These are phyloP conservation scores for Dimargaris xerosporica DNA, from an alignment of 192 early-diverging fungal species.

Conservation along the genomic window DNA sequence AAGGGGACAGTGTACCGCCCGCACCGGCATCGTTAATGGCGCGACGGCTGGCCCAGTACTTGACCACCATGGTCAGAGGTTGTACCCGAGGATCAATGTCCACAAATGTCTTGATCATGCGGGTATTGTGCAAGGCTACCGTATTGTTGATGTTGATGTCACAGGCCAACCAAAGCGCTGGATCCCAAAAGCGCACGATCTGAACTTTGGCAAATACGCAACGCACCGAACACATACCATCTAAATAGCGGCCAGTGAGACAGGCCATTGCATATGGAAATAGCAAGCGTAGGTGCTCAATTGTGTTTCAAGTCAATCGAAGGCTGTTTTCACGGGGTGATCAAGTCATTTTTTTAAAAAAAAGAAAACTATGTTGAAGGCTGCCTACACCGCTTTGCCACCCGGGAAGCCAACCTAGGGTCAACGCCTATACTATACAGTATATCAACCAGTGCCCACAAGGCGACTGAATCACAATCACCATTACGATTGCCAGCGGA, in stretches of 20 bases:
- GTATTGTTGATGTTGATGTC: conserved; percentile 94
- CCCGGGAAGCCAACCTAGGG: background rate
- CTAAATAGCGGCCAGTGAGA: conserved; percentile 15
- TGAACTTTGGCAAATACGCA: conserved; percentile 85
- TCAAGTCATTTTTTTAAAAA: background rate
- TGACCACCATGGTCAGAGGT: conserved; percentile 83
- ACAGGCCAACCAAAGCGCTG: conserved; percentile 70
- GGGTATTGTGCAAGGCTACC: conserved; percentile 75
- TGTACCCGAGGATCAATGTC: conserved; percentile 73
- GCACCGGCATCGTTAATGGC: conserved; percentile 83
- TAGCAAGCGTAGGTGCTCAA: background rate
- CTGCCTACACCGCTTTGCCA: background rate
- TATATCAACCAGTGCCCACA: background rate
- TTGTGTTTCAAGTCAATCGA: background rate
- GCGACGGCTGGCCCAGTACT: conserved; percentile 78
- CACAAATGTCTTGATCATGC: conserved; percentile 80
- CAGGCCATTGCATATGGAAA: background rate
- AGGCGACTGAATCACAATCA: background rate
- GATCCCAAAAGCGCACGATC: conserved; percentile 84
- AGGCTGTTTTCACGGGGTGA: background rate
- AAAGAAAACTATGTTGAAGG: conserved; percentile 7
- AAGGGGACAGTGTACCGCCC: conserved; percentile 86
- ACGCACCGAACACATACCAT: conserved; percentile 65
- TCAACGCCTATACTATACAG: background rate
- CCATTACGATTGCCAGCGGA: background rate